Evolutionary conservation across 2,329 filamentous ascomycete species (phyloP), one percentile per base, ranked within the genome.

Genomic region (Amauroascus niger): DNA sequence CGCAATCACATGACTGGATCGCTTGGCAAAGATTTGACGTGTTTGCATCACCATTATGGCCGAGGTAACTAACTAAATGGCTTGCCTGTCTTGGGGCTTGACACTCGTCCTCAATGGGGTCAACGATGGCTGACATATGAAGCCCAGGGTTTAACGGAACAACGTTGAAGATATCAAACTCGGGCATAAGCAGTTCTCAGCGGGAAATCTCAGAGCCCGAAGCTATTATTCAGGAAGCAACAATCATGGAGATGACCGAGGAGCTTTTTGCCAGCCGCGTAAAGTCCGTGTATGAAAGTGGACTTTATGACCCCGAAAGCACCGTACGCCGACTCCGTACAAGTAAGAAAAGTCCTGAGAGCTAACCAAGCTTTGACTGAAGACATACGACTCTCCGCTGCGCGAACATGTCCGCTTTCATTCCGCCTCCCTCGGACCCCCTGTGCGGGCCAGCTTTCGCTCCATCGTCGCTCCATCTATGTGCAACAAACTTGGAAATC

Each of bases 401-500:
- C 55, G 56, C 40, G 61, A 65, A 49, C 62, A 67, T 49, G 60
- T 71, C 24, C 66, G 63, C 53, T 68, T 71, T 55, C 68, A 71
- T 57, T 68, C 67, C 53, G 69, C 69, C 40, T 65, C 61, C 22
- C 59, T 55, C 14, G 65, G 65, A 4, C 67, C 69, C 14, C 65
- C 66, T 14, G 59, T 66, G 20, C 63, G 62, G 33, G 67, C 65
- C 50, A 64, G 64, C 5, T 72, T 64, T 52, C 62, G 64, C 5
- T 57, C 69, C 33, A 67, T 59, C 61, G 94, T 97, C 68, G 95
- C 90, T 32, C 82, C 86, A 16, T 88, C 95, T 64, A 75, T 97
- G 62, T 95, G 90, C 56, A 98, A 97, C 75, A 79, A 87, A 58
- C 71, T 96, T 63, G 91, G 90, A 39, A 97, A 95, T 68, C 74